Base-by-base conservation (phyloP, 345 rosid genomes). In the Hibiscus mutabilis region DNA sequence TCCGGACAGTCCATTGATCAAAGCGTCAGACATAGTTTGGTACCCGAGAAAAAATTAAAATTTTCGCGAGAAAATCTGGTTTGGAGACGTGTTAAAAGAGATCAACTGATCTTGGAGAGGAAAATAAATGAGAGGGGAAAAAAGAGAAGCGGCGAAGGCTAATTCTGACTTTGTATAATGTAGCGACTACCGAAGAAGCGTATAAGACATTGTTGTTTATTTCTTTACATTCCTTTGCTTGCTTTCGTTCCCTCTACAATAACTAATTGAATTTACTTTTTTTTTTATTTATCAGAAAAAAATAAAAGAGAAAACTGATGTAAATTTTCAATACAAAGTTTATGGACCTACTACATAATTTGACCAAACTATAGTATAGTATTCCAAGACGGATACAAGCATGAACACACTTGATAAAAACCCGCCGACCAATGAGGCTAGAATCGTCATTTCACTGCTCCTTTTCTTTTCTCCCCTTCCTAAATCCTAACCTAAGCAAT, bases 1-100 rank as follows among this genome's bases (percentile, higher is more conserved):
- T 66, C 97, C 98, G 65, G 99, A 91, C 77, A 95, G 82, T 24
- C 98, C 99, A 74, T 88, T 92, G 78, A 95, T 92, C 87, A 92
- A 49, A 78, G 99, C 97, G 76, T 92, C 99, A 11, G 99, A 95
- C 99, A 95, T 95, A 68, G 40, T 61, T 9, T 7, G 15, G 10
- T 74, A 58, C 71, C 75, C 18, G 7, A 35, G 55, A 2, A 59
- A 59, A 25, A 66, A 47, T 3, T 15, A 46, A 44, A 2, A 7
- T 9, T 49, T 67, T 67, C 70, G n/a, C 66, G 27, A 18, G 66
- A 62, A 77, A 25, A 33, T 14, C 61, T 8, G 53, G 16, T 42
- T 7, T 25, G 22, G 11, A 40, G 37, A 61, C 73, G n/a, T 47
- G 52, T 16, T 15, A 16, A 49, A 49, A 49, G 55, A 14, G 55